Base-by-base conservation (phyloP, 805 yeast genomes). In the Starmerella davenportii region DNA sequence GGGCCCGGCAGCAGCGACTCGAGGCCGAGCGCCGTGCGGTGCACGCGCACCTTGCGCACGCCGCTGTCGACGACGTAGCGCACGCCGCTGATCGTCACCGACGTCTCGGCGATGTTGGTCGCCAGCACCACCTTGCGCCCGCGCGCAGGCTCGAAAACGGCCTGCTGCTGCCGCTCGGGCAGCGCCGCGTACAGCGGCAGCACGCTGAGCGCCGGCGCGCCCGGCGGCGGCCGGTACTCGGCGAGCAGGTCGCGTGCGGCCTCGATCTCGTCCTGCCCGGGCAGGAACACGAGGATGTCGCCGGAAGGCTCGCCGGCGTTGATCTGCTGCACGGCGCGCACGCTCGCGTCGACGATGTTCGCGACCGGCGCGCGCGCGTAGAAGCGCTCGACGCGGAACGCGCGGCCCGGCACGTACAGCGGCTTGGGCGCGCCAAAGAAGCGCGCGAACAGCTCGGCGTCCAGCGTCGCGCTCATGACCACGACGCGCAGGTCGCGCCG, bases 251-350 rank as follows among this genome's bases (percentile, higher is more conserved):
- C 68, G 1, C 73, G 82, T 13, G 79, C 76, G 48, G 77, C 77
- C 55, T 90, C 98, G 55, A 90, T 90, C 53, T 90, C 98, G 53
- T 90, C 98, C 57, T 90, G 98, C 44, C 98, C 98, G 0, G 96
- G 85, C 39, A 90, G 60, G 53, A 90, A 90, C 39, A 87, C 87
- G 21, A 90, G 59, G n/a, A 90, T 70, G 55, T 90, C 98, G 34
- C 99, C 98, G 24, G 69, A 69, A 15, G 70, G 79, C 54, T 90
- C 95, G 5, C 78, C 63, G 48, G 68, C 64, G 53, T 90, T 85
- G 13, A 85, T 63, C 53, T 84, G 94, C 2, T 79, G 68, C 11
- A 81, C 73, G 2, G 85, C 63, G 46, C 77, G 70, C 11, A 80
- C 71, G 51, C 76, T 65, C 2, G 80, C 69, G 51, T 84, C 95